These are phyloP conservation scores for Malassezia furfur DNA, from an alignment of 1,284 basidiomycete genomes.

Conservation along the genomic window DNA sequence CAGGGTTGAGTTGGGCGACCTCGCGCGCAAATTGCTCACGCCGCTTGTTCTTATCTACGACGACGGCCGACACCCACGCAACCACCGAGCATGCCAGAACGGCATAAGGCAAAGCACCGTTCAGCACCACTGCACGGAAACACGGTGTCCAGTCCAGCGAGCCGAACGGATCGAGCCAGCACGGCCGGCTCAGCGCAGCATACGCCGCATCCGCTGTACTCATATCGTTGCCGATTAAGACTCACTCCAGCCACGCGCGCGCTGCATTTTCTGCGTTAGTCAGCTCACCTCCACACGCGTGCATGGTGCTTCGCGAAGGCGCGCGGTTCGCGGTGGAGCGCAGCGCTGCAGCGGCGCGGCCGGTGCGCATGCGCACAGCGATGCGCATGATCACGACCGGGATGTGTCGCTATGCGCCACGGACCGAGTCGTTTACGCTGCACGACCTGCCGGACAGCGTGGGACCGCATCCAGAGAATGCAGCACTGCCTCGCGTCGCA, in stretches of 20 bases:
- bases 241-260: too few relatives aligned
- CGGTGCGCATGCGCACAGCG: too few relatives aligned
- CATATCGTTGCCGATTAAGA: not conserved
- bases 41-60: not conserved
- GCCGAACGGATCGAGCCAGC: conserved; percentile 7
- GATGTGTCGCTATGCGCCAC: too few relatives aligned
- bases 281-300: too few relatives aligned
- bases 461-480: not conserved
- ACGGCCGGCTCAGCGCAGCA: not conserved
- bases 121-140: conserved; percentile 10
- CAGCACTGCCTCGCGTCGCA: not conserved
- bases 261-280: too few relatives aligned
- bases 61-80: not conserved
- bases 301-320: too few relatives aligned
- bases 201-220: not conserved
- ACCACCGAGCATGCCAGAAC: not conserved
- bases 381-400: too few relatives aligned
- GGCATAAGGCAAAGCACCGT: not conserved
- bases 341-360: too few relatives aligned
- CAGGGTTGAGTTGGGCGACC: conserved; percentile 11
- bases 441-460: conserved; percentile 3
- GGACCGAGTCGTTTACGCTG: not conserved
- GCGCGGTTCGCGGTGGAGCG: too few relatives aligned
- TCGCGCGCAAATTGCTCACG: conserved; percentile 1
- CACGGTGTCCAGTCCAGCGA: conserved; percentile 11